These are phyloP conservation scores for Ustilago hordei DNA, from an alignment of 1,284 basidiomycete species.

Conservation along the genomic window DNA sequence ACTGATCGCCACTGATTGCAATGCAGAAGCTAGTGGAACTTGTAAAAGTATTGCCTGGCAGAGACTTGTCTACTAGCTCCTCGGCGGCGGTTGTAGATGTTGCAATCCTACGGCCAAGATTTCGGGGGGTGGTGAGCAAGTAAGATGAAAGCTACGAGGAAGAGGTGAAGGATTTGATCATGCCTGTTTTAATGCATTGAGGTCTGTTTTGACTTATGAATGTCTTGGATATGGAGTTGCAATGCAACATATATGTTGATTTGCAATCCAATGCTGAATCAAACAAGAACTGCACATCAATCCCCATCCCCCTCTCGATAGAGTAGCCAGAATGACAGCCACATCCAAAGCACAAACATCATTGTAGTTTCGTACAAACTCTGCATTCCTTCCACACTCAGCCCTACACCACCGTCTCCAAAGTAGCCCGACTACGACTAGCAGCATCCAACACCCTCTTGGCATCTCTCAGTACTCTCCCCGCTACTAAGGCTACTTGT, in stretches of 20 bases:
- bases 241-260: not conserved
- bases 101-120: constrained; percentile 22
- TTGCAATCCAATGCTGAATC: not conserved
- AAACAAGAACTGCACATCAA: not conserved
- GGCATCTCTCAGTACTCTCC: constrained; percentile 41
- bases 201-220: not conserved
- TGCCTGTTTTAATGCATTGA: not conserved
- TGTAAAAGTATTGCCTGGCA: no score
- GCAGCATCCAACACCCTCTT: constrained; percentile 22
- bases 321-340: no score
- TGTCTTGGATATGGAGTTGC: not conserved
- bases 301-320: no score
- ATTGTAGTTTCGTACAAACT: no score
- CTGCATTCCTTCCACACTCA: not conserved
- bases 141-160: constrained; percentile 17
- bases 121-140: constrained; percentile 18
- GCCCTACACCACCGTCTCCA: constrained; percentile 11
- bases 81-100: constrained; percentile 18
- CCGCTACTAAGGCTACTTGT: constrained; percentile 15
- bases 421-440: constrained; percentile 7
- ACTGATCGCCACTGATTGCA: not conserved
- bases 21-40: no score
- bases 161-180: constrained; percentile 6
- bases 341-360: no score
- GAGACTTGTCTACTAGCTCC: constrained; percentile 7